Evolutionary conservation across 495 filamentous ascomycete species (phyloP), one percentile per base, ranked within the genome.

Genomic region (Aspergillus leporis): DNA sequence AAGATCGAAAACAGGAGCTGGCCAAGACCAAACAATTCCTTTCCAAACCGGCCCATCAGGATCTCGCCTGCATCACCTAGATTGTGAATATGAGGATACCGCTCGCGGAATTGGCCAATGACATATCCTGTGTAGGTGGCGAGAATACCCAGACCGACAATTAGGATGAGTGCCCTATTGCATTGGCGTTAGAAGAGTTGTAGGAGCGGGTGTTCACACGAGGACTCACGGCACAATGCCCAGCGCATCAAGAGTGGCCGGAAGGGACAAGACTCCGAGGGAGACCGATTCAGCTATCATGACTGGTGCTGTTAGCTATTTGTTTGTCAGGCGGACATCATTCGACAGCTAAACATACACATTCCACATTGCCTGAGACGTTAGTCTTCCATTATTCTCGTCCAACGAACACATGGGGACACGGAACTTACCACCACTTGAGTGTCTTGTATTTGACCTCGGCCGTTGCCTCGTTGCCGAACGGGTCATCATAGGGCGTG

Each of bases 121-220:
- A 90, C 82, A 61, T 87, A 90, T 63, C 87, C 87, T 18, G 88
- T 90, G 72, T 93, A 94, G 45, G 85, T 85, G 51, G 90, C 86
- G 13, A 90, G 61, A 19, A 90, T 61, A 43, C 90, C 90, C 12
- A 91, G 70, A 10, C 74, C 70, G 40, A 89, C 70, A 85, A 93
- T 67, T 75, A 89, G 79, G 25, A 90, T 67, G 22, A 90, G 55
- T 38, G 87, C 72, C 36, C 67, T 69, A 47, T 10, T 32, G 22
- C 32, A 12, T 19, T 36, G 46, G 23, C 5, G 30, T 34, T 1
- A 23, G 16, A 8, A 46, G 10, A n/a, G 34, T 23, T 28, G 19
- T 25, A 18, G 19, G 4, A 14, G 53, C 8, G 14, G 5, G 25
- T 28, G 25, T 6, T 23, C 16, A 0, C 28, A 23, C 4, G 34